Percentiles rank a stretch among this genome's conserved stretches.
Evolutionary conservation across 371 early-diverging fungal genomes (phyloP).

Genomic region (Circinella minor): DNA sequence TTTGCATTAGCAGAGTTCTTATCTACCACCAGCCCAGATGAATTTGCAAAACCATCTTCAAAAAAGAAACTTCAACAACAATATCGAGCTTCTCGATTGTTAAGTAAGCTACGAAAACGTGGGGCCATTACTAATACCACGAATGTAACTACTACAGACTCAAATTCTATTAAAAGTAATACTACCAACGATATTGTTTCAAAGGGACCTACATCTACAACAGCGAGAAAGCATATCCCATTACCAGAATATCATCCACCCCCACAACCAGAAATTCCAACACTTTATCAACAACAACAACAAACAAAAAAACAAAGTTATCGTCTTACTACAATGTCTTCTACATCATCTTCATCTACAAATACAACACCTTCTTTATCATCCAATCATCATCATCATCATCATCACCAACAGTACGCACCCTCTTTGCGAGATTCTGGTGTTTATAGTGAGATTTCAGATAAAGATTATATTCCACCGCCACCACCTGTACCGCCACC

Average conservation of each 20-base stretch:
- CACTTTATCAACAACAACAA: not conserved
- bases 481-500: slow-evolving; percentile 18
- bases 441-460: slow-evolving; percentile 42
- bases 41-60: slow-evolving; percentile 23
- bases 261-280: not conserved
- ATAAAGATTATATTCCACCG: slow-evolving; percentile 25
- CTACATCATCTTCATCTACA: not conserved
- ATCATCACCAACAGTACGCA: not conserved
- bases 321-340: too few species aligned
- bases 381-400: not conserved
- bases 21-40: slow-evolving; percentile 43
- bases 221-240: slow-evolving; percentile 20
- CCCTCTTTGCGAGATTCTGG: slow-evolving; percentile 38
- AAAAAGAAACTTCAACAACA: slow-evolving; percentile 16
- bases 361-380: not conserved
- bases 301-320: too few species aligned
- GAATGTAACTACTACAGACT: not conserved
- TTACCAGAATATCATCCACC: slow-evolving; percentile 25
- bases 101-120: slow-evolving; percentile 36
- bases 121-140: slow-evolving; percentile 8
- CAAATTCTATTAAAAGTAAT: slow-evolving; percentile 6
- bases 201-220: not conserved
- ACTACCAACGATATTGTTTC: not conserved
- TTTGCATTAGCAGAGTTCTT: slow-evolving; percentile 42
- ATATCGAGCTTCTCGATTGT: slow-evolving; percentile 35